phyloP scores from a whole-genome alignment of 2,329 filamentous ascomycete species.

The Colletotrichum viniferum region DNA sequence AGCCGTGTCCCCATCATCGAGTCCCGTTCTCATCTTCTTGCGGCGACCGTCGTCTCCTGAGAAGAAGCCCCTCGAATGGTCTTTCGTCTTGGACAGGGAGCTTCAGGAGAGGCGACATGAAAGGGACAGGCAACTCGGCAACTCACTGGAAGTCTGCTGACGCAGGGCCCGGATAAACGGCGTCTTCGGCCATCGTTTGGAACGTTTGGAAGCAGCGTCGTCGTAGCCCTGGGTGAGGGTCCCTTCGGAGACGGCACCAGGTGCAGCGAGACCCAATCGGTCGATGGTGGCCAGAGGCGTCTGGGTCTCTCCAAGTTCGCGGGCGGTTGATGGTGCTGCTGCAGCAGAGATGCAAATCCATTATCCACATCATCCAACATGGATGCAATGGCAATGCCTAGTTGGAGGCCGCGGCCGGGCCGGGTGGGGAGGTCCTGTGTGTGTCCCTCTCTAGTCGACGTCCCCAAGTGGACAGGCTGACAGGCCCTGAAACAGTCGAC shows the following conservation, averaged over 20 bases:
- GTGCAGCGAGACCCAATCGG: neutral
- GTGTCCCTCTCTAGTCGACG: neutral
- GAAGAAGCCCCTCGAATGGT: neutral
- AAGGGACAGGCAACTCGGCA: neutral
- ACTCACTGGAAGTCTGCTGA: neutral
- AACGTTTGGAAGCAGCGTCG: neutral
- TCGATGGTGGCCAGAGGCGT: neutral
- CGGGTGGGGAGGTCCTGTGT: neutral
- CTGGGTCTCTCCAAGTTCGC: neutral
- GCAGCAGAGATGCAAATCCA: neutral
- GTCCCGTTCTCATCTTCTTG: neutral
- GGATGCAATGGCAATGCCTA: neutral
- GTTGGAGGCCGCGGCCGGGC: neutral
- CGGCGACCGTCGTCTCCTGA: neutral
- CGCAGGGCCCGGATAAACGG: conserved; percentile 5
- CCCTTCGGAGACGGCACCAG: neutral
- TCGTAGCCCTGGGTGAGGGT: neutral
- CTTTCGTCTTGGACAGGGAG: neutral
- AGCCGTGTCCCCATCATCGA: neutral
- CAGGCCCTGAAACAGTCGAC: conserved; percentile 17
- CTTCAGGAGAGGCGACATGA: neutral
- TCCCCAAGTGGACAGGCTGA: neutral
- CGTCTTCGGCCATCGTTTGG: neutral
- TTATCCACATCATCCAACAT: neutral
- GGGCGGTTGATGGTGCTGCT: neutral